A percentile compares a stretch with the other conserved stretches of the same genome.
Evolutionary conservation across 176 grass and related monocot genomes (phyloP).

Genomic region (Phoenix dactylifera): DNA sequence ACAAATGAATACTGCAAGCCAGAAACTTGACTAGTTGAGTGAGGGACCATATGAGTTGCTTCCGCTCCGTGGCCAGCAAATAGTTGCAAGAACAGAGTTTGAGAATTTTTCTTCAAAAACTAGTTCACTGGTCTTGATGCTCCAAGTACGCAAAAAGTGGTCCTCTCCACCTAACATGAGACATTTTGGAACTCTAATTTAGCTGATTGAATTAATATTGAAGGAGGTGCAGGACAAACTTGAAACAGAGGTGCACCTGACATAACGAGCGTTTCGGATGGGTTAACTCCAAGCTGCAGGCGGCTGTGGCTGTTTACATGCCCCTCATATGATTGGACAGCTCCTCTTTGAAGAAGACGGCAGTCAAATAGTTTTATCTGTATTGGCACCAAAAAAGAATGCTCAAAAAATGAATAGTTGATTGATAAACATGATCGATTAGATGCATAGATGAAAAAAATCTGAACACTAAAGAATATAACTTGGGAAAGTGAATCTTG

Average conservation of each 20-base stretch:
- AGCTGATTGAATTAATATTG: slow-evolving; percentile 1
- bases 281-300: slow-evolving; percentile 65
- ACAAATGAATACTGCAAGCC: background rate
- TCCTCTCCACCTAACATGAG: slow-evolving; percentile 66
- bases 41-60: slow-evolving; percentile 18
- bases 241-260: slow-evolving; percentile 35
- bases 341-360: slow-evolving; percentile 56
- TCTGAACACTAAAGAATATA: too few species aligned
- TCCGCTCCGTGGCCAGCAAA: slow-evolving; percentile 55
- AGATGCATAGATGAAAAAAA: too few species aligned
- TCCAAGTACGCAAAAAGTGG: slow-evolving; percentile 59
- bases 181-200: slow-evolving; percentile 12
- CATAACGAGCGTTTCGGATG: slow-evolving; percentile 81
- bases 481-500: too few species aligned
- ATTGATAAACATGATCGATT: too few species aligned
- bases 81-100: slow-evolving; percentile 27
- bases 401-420: background rate
- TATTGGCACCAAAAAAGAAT: slow-evolving; percentile 5
- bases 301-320: slow-evolving; percentile 71
- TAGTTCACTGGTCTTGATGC: slow-evolving; percentile 72
- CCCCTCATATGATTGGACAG: slow-evolving; percentile 65
- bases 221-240: background rate
- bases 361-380: slow-evolving; percentile 94
- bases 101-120: slow-evolving; percentile 46
- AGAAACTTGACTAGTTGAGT: background rate